These are phyloP conservation scores for Fusarium piperis DNA, from an alignment of 2,329 filamentous ascomycete species.

Conservation along the genomic window DNA sequence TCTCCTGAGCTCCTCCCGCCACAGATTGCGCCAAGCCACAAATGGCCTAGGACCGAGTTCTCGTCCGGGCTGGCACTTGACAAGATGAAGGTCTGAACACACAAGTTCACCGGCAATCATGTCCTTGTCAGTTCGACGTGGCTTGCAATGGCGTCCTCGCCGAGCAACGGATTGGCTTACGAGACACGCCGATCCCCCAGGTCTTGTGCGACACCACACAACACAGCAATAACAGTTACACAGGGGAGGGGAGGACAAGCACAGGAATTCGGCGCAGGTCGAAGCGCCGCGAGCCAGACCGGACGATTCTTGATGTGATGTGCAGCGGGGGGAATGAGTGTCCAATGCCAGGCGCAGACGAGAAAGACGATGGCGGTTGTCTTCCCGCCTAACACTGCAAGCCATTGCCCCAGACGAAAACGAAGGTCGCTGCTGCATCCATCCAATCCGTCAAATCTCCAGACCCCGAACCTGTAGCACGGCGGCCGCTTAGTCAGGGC, in stretches of 20 bases:
- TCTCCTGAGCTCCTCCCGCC: not conserved
- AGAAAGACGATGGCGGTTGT: conserved; percentile 28
- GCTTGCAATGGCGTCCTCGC: conserved; percentile 1
- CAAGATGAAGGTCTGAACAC: conserved; percentile 25
- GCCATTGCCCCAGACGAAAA: conserved; percentile 26
- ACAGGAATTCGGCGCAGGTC: not conserved
- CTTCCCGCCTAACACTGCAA: conserved; percentile 12
- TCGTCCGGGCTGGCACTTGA: conserved; percentile 14
- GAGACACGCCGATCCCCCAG: not conserved
- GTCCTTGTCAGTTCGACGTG: not conserved
- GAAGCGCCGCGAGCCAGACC: not conserved
- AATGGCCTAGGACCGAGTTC: not conserved
- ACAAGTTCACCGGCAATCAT: not conserved
- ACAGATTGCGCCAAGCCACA: conserved; percentile 5
- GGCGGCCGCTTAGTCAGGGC: conserved; percentile 22
- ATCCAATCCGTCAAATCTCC: not conserved
- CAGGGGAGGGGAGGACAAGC: not conserved
- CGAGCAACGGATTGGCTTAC: not conserved
- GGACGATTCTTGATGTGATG: not conserved
- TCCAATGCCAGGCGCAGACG: not conserved
- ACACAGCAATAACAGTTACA: not conserved
- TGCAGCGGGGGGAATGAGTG: not conserved
- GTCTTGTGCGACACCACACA: not conserved
- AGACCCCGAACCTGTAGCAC: not conserved
- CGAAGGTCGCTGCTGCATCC: not conserved